phyloP scores from a whole-genome alignment of 2,329 filamentous ascomycete species.

The Diaporthe humulicola region DNA sequence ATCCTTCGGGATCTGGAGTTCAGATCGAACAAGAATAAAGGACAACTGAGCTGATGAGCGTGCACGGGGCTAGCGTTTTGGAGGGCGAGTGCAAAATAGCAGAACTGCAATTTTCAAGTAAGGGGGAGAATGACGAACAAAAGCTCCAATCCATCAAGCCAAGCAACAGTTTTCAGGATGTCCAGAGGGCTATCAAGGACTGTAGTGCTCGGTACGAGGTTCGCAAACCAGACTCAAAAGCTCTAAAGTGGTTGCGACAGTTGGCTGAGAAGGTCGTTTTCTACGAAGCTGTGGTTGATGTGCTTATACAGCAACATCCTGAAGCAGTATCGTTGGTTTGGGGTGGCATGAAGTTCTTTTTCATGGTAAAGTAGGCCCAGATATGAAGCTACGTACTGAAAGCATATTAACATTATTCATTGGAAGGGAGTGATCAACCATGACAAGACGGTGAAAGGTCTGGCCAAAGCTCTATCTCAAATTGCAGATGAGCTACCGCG shows the following conservation, averaged over 20 bases:
- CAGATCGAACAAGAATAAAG: no score
- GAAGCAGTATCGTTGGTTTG: conserved; percentile 44
- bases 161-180: background rate
- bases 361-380: conserved; percentile 37
- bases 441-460: conserved; percentile 25
- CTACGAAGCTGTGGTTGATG: conserved; percentile 40
- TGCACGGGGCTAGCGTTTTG: background rate
- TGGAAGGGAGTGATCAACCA: background rate
- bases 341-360: conserved; percentile 46
- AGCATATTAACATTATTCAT: background rate
- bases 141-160: background rate
- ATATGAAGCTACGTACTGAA: background rate
- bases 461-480: conserved; percentile 41
- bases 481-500: conserved; percentile 42
- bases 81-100: background rate
- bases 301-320: conserved; percentile 44
- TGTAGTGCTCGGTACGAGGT: background rate
- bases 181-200: background rate
- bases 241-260: background rate
- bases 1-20: no score
- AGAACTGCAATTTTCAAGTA: background rate
- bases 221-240: background rate
- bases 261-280: background rate
- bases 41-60: background rate
- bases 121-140: no score